Conservation (phyloP, 2,329 filamentous ascomycete species). For the Boeremia lycopersici region DNA sequence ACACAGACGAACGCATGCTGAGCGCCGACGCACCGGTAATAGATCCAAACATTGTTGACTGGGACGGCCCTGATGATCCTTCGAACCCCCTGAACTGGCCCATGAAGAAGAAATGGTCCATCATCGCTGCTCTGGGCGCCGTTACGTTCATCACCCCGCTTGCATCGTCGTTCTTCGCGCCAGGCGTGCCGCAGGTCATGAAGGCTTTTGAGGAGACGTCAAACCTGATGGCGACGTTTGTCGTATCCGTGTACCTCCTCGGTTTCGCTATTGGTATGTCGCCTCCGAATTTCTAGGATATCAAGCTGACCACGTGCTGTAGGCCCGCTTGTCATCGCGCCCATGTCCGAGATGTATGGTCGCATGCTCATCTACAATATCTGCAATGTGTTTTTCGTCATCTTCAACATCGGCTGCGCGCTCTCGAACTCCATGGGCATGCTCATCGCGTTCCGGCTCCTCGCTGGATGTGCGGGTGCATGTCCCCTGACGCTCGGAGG, state of each 20-base stretch:
- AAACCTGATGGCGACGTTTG: slow-evolving; percentile 42
- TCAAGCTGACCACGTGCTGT: background rate
- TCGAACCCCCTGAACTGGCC: slow-evolving; percentile 50
- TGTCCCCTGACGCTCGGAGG: slow-evolving; percentile 44
- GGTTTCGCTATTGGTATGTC: slow-evolving; percentile 41
- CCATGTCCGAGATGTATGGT: slow-evolving; percentile 47
- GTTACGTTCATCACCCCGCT: slow-evolving; percentile 49
- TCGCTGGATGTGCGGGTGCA: slow-evolving; percentile 43
- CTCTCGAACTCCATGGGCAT: slow-evolving; percentile 42
- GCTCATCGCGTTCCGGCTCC: slow-evolving; percentile 47
- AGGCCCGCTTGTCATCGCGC: slow-evolving; percentile 47
- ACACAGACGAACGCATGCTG: slow-evolving; percentile 34
- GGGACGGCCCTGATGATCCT: slow-evolving; percentile 47
- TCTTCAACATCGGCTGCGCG: slow-evolving; percentile 56
- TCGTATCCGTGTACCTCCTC: slow-evolving; percentile 48
- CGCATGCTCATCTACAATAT: slow-evolving; percentile 41
- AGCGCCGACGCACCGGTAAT: slow-evolving; percentile 13
- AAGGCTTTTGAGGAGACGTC: slow-evolving; percentile 38
- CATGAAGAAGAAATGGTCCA: slow-evolving; percentile 44
- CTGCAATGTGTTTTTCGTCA: slow-evolving; percentile 57
- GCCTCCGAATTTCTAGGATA: background rate
- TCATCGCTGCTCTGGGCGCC: slow-evolving; percentile 40
- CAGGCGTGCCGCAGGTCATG: slow-evolving; percentile 62
- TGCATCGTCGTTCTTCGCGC: slow-evolving; percentile 57
- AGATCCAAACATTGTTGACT: slow-evolving; percentile 41